A percentile compares a stretch with the other conserved stretches of the same genome.
phyloP scores from a whole-genome alignment of 1,139 yeast genomes.

The Hanseniaspora gamundiae region DNA sequence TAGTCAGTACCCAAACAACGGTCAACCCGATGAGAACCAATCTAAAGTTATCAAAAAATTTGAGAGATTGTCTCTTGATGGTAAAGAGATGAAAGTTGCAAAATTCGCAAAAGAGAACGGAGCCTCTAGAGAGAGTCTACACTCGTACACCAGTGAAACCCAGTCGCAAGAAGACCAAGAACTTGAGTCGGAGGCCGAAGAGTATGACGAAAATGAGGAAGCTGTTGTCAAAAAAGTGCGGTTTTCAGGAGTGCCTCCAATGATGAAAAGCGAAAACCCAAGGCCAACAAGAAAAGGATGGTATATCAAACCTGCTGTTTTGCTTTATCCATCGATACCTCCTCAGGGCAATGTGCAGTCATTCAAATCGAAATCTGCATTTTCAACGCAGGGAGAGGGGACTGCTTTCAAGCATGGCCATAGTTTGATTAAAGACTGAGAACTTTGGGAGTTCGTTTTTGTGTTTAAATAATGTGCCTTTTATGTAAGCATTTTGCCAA shows the following conservation, averaged over 20 bases:
- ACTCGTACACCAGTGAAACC: not conserved
- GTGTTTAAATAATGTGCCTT: not conserved
- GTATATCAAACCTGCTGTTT: slow-evolving; percentile 25
- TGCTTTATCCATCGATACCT: slow-evolving; percentile 26
- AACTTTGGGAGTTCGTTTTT: not conserved
- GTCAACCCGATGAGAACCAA: too few relatives aligned
- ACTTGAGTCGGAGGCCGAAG: not conserved
- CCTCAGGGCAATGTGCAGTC: slow-evolving; percentile 8
- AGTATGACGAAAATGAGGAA: not conserved
- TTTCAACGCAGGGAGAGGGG: slow-evolving; percentile 20
- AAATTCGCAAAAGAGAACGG: too few relatives aligned
- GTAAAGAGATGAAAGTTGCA: too few relatives aligned
- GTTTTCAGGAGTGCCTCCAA: slow-evolving; percentile 25
- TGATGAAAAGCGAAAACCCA: slow-evolving; percentile 20
- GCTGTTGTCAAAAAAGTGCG: slow-evolving; percentile 20
- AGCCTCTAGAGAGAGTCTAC: not conserved
- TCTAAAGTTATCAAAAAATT: not conserved
- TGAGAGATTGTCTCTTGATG: not conserved
- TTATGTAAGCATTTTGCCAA: not conserved
- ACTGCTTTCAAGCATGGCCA: slow-evolving; percentile 21
- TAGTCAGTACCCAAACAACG: too few relatives aligned
- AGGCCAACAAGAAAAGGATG: slow-evolving; percentile 24
- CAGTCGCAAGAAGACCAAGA: not conserved
- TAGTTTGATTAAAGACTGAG: not conserved
- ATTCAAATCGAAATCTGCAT: not conserved